Percentiles rank a stretch among this genome's conserved stretches.
Conservation (phyloP, 2,329 filamentous ascomycete genomes). For the Aspergillus ochraceus region DNA sequence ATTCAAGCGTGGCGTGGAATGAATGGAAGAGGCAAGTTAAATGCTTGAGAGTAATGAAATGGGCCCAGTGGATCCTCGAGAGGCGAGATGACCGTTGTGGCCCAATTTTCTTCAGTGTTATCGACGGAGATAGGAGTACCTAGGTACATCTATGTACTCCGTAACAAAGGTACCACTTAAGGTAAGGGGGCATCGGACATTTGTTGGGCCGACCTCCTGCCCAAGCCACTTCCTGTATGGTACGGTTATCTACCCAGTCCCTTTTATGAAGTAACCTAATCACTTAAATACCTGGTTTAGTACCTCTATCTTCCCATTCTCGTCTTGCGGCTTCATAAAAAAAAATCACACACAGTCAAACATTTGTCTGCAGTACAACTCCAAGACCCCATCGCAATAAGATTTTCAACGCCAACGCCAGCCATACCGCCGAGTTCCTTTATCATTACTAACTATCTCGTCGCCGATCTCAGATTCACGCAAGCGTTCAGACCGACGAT, state of each 20-base stretch:
- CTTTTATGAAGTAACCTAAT: neutral
- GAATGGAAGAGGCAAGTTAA: neutral
- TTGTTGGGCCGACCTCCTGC: neutral
- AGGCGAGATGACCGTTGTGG: neutral
- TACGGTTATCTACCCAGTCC: neutral
- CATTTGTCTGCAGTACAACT: too few species aligned
- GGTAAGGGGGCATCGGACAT: neutral
- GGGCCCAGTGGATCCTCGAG: neutral
- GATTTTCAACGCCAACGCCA: neutral
- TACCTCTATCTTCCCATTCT: neutral
- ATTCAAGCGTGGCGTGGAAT: neutral
- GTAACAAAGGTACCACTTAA: too few species aligned
- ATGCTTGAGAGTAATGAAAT: neutral
- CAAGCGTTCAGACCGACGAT: constrained; percentile 7
- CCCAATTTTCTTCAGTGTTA: neutral
- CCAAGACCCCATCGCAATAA: too few species aligned
- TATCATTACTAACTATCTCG: neutral
- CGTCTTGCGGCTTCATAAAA: too few species aligned
- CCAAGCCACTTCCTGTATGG: neutral
- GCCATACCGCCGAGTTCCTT: neutral
- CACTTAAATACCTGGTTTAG: neutral
- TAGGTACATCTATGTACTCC: too few species aligned
- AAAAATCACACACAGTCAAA: too few species aligned
- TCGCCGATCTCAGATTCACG: neutral
- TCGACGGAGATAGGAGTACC: too few species aligned